These are phyloP conservation scores for Cyathus striatus DNA, from an alignment of 768 basidiomycete species.

Conservation along the genomic window DNA sequence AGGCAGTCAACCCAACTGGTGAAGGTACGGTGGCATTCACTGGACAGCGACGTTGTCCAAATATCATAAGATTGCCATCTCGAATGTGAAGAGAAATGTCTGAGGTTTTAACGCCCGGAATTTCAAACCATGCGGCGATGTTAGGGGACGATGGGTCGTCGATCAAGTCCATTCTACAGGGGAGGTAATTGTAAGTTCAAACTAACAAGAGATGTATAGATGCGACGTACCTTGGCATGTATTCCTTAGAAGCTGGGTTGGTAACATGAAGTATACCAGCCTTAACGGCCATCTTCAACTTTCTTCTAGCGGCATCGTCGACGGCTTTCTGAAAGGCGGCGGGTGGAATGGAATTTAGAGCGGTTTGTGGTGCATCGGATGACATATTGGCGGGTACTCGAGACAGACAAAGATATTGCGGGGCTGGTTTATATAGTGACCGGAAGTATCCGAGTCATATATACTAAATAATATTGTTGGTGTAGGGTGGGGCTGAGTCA, in stretches of 20 bases:
- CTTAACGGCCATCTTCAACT: conserved; percentile 17
- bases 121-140: conserved; percentile 33
- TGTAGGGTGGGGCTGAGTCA: too few relatives aligned
- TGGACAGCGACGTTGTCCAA: conserved; percentile 24
- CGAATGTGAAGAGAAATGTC: conserved; percentile 29
- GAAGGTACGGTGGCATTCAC: too few relatives aligned
- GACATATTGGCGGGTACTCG: too few relatives aligned
- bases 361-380: background rate
- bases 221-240: conserved; percentile 15
- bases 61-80: conserved; percentile 25
- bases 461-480: too few relatives aligned
- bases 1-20: too few relatives aligned
- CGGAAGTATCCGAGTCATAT: too few relatives aligned
- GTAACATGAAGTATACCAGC: conserved; percentile 18
- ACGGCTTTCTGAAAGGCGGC: background rate
- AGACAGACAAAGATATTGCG: too few relatives aligned
- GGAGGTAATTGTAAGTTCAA: background rate
- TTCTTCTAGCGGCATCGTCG: conserved; percentile 1
- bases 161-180: conserved; percentile 35
- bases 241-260: conserved; percentile 4
- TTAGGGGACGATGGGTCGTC: conserved; percentile 29
- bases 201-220: background rate
- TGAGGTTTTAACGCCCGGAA: conserved; percentile 36
- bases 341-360: background rate
- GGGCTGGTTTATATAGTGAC: too few relatives aligned